Conservation (phyloP, 2,329 filamentous ascomycete genomes). For the Arthroderma uncinatum region DNA sequence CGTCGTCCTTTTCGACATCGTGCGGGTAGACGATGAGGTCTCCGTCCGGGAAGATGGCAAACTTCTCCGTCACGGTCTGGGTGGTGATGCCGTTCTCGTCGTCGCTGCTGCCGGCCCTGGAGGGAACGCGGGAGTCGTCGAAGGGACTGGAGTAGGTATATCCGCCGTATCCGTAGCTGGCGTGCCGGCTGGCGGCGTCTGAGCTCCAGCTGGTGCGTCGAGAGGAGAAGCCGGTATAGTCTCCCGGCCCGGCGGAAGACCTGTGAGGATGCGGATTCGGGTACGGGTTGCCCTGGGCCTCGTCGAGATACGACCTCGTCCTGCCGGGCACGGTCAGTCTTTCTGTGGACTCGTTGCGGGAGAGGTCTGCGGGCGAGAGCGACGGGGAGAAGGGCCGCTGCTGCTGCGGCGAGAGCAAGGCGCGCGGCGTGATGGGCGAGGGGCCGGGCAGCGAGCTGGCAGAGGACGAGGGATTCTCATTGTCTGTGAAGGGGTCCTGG, state of each 20-base stretch:
- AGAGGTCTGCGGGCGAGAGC: background rate
- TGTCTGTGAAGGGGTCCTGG: background rate
- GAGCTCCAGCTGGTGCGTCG: slow-evolving; percentile 56
- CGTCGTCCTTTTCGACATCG: slow-evolving; percentile 64
- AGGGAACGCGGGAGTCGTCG: slow-evolving; percentile 49
- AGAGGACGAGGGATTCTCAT: background rate
- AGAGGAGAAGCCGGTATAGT: slow-evolving; percentile 44
- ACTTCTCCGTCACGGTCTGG: slow-evolving; percentile 62
- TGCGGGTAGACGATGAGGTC: slow-evolving; percentile 58
- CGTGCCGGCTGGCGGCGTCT: slow-evolving; percentile 43
- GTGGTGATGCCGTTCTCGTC: slow-evolving; percentile 49
- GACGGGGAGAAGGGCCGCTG: slow-evolving; percentile 7
- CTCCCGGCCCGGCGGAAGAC: background rate
- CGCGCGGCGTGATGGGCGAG: background rate
- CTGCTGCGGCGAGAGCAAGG: slow-evolving; percentile 6
- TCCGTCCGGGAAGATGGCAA: slow-evolving; percentile 58
- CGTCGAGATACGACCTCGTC: slow-evolving; percentile 3
- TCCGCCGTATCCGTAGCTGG: background rate
- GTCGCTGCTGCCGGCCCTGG: slow-evolving; percentile 52
- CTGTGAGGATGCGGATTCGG: background rate
- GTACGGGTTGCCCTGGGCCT: background rate
- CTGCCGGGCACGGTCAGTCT: slow-evolving; percentile 6
- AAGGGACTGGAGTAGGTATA: slow-evolving; percentile 34
- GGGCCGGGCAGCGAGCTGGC: background rate
- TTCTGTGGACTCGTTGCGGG: slow-evolving; percentile 4